phyloP scores from a whole-genome alignment of 257 asterid genomes.

The Solanum chmielewskii region DNA sequence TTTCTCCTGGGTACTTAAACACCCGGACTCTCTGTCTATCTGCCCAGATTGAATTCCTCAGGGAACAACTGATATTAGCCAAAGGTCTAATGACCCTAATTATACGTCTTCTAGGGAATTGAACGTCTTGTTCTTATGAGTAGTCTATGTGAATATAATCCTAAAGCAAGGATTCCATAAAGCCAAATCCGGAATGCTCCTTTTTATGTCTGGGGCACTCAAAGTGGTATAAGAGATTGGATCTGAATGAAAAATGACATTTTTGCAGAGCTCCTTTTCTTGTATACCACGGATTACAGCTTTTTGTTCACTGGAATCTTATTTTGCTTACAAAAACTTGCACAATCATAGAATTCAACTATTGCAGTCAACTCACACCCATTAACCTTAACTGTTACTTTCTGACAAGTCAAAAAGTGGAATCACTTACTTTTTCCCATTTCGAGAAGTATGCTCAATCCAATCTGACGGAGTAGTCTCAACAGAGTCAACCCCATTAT shows the following conservation, averaged over 20 bases:
- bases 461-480: conserved; percentile 38
- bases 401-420: neutral
- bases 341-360: neutral
- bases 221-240: neutral
- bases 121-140: neutral
- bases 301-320: neutral
- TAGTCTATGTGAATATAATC: neutral
- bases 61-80: neutral
- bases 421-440: conserved; percentile 57
- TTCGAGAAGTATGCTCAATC: conserved; percentile 58
- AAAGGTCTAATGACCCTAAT: neutral
- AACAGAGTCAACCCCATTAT: conserved; percentile 11
- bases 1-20: neutral
- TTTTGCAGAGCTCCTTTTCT: neutral
- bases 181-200: neutral
- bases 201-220: neutral
- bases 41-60: neutral
- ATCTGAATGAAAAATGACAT: neutral
- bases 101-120: neutral
- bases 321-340: neutral
- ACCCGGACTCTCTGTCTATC: neutral
- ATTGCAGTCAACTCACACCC: neutral
- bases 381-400: neutral
- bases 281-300: neutral
- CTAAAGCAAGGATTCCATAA: neutral